These are phyloP conservation scores for Aspergillus conjunctus DNA, from an alignment of 495 filamentous ascomycete genomes.

Conservation along the genomic window DNA sequence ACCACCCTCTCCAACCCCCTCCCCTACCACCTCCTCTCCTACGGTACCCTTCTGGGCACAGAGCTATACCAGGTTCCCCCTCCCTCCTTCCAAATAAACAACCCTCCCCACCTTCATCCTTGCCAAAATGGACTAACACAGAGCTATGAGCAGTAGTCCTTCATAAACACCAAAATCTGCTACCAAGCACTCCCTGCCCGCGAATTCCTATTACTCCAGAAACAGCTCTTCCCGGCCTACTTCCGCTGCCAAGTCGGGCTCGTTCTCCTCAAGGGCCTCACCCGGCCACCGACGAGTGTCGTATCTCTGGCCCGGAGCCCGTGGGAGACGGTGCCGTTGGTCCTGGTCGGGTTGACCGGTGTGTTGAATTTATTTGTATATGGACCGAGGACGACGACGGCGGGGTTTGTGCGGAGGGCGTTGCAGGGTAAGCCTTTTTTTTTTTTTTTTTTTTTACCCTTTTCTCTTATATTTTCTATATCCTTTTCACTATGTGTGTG, in stretches of 20 bases:
- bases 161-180: slow-evolving; percentile 50
- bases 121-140: background rate
- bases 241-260: slow-evolving; percentile 50
- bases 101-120: slow-evolving; percentile 36
- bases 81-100: slow-evolving; percentile 32
- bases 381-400: slow-evolving; percentile 48
- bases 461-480: background rate
- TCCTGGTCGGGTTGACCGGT: slow-evolving; percentile 40
- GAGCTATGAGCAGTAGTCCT: background rate
- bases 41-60: slow-evolving; percentile 54
- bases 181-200: slow-evolving; percentile 47
- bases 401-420: slow-evolving; percentile 46
- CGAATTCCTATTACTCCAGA: slow-evolving; percentile 54
- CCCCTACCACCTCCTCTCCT: slow-evolving; percentile 50
- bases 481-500: background rate
- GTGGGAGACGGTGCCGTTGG: slow-evolving; percentile 41
- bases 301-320: slow-evolving; percentile 36
- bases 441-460: background rate
- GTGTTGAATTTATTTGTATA: slow-evolving; percentile 50
- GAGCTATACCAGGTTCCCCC: slow-evolving; percentile 54
- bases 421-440: slow-evolving; percentile 38
- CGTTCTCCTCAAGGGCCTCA: slow-evolving; percentile 45
- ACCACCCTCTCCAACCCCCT: slow-evolving; percentile 27
- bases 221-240: slow-evolving; percentile 57
- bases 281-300: slow-evolving; percentile 47